phyloP scores from a whole-genome alignment of 345 rosid species.

The Linum trigynum region DNA sequence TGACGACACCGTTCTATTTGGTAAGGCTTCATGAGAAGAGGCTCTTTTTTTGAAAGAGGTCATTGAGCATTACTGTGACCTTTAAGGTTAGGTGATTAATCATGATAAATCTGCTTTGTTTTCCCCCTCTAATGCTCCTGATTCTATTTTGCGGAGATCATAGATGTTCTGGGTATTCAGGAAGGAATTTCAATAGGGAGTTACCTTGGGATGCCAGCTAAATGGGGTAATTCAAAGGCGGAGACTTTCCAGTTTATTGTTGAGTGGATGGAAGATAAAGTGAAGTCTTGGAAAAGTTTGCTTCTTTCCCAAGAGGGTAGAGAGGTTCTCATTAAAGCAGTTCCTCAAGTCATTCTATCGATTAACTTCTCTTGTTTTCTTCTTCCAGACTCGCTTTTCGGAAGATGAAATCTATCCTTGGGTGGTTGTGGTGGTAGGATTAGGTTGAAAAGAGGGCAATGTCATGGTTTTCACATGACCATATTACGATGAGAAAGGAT shows the following conservation, averaged over 20 bases:
- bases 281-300: not conserved
- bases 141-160: too few relatives aligned
- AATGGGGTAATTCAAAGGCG: too few relatives aligned
- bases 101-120: too few relatives aligned
- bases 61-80: not conserved
- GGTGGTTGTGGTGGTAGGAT: not conserved
- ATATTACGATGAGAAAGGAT: too few relatives aligned
- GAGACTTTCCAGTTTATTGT: too few relatives aligned
- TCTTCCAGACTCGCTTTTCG: not conserved
- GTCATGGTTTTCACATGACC: not conserved
- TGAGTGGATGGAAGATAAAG: not conserved
- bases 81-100: too few relatives aligned
- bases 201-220: too few relatives aligned
- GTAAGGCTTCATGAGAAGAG: not conserved
- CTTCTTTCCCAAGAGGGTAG: not conserved
- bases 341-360: not conserved
- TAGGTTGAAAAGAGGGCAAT: not conserved
- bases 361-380: not conserved
- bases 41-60: not conserved
- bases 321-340: not conserved
- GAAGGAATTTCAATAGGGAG: too few relatives aligned
- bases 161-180: too few relatives aligned
- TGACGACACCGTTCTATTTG: not conserved
- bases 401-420: too few relatives aligned
- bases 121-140: too few relatives aligned